Evolutionary conservation across 257 asterid species (phyloP).

Genomic region (Solanum medicagineum): DNA sequence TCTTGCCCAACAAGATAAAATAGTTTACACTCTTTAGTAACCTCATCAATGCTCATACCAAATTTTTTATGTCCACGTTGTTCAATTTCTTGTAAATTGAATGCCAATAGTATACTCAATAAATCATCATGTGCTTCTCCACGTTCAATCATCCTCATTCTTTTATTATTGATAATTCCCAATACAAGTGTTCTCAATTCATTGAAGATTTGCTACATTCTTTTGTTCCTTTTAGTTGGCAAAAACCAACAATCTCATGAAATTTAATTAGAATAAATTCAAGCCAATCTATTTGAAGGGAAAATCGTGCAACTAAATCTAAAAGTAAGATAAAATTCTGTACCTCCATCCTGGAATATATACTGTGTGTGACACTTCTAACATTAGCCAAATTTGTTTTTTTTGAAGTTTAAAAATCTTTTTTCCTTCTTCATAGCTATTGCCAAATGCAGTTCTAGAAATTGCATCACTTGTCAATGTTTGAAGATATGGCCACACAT

Average conservation of each 20-base stretch:
- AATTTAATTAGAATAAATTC: neutral
- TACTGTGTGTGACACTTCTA: neutral
- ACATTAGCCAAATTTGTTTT: neutral
- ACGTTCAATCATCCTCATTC: neutral
- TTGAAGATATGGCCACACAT: slow-evolving; percentile 6
- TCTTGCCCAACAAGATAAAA: slow-evolving; percentile 19
- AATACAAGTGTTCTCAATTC: neutral
- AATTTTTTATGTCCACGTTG: neutral
- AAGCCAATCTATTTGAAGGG: too few species aligned
- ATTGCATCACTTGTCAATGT: slow-evolving; percentile 10
- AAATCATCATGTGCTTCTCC: slow-evolving; percentile 5
- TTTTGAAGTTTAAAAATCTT: slow-evolving; percentile 8
- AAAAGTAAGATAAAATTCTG: neutral
- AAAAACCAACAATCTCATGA: neutral
- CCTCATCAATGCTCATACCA: slow-evolving; percentile 14
- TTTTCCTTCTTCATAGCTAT: slow-evolving; percentile 3
- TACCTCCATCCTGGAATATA: slow-evolving; percentile 9
- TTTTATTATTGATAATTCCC: neutral
- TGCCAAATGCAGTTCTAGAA: neutral
- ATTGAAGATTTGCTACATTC: slow-evolving; percentile 4
- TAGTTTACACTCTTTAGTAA: slow-evolving; percentile 20
- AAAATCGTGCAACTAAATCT: too few species aligned
- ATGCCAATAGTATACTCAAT: slow-evolving; percentile 1
- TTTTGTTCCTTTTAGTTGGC: slow-evolving; percentile 1
- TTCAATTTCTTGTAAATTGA: slow-evolving; percentile 3